Evolutionary conservation across 2,329 filamentous ascomycete genomes (phyloP), one percentile per base, ranked within the genome.

Genomic region (Fusarium dlaminii): DNA sequence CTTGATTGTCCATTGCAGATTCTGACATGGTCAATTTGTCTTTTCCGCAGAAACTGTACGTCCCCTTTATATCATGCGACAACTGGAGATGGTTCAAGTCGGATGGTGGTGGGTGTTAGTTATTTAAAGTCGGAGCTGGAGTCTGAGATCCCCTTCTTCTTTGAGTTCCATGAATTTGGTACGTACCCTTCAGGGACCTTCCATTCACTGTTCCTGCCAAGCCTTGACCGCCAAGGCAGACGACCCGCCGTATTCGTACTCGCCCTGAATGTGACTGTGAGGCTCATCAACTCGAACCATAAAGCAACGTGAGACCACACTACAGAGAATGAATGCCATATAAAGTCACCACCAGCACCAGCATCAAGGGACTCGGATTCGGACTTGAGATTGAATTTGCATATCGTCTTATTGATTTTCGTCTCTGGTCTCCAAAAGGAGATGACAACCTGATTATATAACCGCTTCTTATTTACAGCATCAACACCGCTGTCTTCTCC

Each of bases 391-490:
- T 42, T 55, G 37, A 52, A 69, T 67, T 75, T 70, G 49, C 58
- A 65, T 62, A 68, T 75, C 68, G 63, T 78, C 59, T 76, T 73
- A 64, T 78, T 75, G 68, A 65, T 76, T 71, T 70, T 66, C 68
- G 48, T 76, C 40, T 73, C 74, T 75, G 68, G 66, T 78, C 68
- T 78, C 75, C 77, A 78, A 75, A 73, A 76, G 61, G 45, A 72
- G 77, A 52, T 71, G 60, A 75, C 68, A 75, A 78, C 68, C 72
- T 78, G 75, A 76, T 78, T 78, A 79, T 78, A 68, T 75, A 73
- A 68, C 65, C 67, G 54, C 70, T 65, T 51, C 63, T 49, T 78
- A 78, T 78, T 68, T 77, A 75, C 75, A 70, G 54, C 66, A 61
- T 52, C 45, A 30, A 59, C 20, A 30, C 24, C 43, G 60, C 65